Base-by-base conservation (phyloP, 768 basidiomycete genomes). In the Tylopilus intermedius region DNA sequence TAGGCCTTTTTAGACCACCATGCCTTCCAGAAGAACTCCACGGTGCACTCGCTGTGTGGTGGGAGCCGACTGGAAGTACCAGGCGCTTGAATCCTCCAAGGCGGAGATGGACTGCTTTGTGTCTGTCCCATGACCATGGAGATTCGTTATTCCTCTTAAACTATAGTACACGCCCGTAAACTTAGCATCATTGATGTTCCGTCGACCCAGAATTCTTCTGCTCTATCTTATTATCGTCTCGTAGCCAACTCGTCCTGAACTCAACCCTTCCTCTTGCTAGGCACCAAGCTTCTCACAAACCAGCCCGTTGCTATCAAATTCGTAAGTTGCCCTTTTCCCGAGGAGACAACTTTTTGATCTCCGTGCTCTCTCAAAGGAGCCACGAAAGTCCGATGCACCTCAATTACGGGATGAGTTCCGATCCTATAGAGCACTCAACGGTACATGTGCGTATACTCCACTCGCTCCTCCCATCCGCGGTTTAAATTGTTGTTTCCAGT, bases 221-320 rank as follows among this genome's bases (percentile, higher is more conserved):
- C 43, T 35, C 42, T 24, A 50, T 48, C 30, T 40, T 35, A 24
- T 30, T 46, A 33, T 42, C 24, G 41, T 47, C 40, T 49, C 45
- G 13, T 50, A 8, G 14, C 50, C 45, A 13, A 24, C 54, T 42
- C 49, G 22, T 33, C 42, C 30, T 45, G 24, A 44, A 54, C 52
- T 67, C 47, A 65, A 47, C 39, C 21, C 42, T 51, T 44, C 55
- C 29, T 47, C 44, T 63, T 50, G 48, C 39, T 62, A 95, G 94
- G 94, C 49, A 81, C 82, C 37, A 96, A 95, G 69, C 77, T 94
- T 61, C 77, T 90, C 53, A 84, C 90, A 62, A 88, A 78, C 60
- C 83, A 81, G 57, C 93, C 93, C 1, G 92, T 97, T 51, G 95
- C 95, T 57, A 93, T 97, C 74, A 97, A 97, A 83, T 97, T 95